Percentiles rank a stretch among this genome's conserved stretches.
Conservation (phyloP, 1,284 basidiomycete genomes). For the Laetiporus sulphureus region DNA sequence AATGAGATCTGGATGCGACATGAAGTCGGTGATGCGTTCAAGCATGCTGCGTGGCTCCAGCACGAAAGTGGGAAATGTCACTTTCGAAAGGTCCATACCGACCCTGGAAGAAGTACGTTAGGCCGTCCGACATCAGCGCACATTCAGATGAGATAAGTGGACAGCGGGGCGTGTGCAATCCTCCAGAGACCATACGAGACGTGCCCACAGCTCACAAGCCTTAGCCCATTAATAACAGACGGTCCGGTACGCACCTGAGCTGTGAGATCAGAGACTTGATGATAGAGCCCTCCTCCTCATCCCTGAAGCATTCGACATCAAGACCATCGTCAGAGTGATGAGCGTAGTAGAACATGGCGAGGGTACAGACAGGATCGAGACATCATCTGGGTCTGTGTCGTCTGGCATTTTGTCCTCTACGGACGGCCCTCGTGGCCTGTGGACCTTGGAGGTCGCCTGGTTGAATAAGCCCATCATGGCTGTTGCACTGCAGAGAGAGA, state of each 20-base stretch:
- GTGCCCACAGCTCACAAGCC: too few relatives aligned
- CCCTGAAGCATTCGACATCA: conserved; percentile 33
- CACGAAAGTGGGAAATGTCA: conserved; percentile 92
- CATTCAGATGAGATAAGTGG: too few relatives aligned
- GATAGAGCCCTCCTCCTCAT: conserved; percentile 79
- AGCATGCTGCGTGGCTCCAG: conserved; percentile 91
- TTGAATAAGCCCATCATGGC: conserved; percentile 75
- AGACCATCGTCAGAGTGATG: conserved; percentile 1
- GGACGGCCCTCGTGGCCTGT: conserved; percentile 45
- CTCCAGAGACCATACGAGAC: too few relatives aligned
- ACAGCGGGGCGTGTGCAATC: too few relatives aligned
- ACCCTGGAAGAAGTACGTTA: conserved; percentile 62
- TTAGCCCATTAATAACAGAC: background rate
- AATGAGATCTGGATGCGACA: conserved; percentile 97
- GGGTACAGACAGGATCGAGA: conserved; percentile 69
- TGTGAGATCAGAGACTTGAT: conserved; percentile 79
- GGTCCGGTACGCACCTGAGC: conserved; percentile 50
- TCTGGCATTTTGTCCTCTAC: conserved; percentile 66
- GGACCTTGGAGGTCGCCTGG: conserved; percentile 57
- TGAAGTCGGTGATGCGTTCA: conserved; percentile 97
- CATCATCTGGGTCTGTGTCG: conserved; percentile 78
- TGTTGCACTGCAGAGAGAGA: conserved; percentile 15
- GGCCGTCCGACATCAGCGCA: too few relatives aligned
- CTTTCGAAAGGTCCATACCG: conserved; percentile 94
- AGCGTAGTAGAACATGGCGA: conserved; percentile 21